A percentile compares a stretch with the other conserved stretches of the same genome.
Conservation (phyloP, 352 stramenopile species). For the Hyaloperonospora arabidopsidis region DNA sequence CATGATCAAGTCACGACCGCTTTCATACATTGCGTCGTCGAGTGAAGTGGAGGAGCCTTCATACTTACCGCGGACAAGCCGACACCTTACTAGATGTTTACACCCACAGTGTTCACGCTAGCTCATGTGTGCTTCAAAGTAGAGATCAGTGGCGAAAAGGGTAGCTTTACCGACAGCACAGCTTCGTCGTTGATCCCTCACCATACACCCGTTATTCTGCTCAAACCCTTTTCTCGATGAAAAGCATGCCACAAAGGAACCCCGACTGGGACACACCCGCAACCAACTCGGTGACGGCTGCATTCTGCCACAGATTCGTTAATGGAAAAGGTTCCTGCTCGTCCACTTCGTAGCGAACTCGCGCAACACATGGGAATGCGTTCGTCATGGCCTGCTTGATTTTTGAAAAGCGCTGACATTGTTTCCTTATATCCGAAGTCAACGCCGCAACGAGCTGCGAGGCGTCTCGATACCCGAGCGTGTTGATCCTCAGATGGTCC, state of each 20-base stretch:
- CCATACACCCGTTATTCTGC: not conserved
- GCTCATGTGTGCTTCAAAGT: too few species aligned
- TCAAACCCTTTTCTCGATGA: conserved; percentile 44
- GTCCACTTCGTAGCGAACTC: conserved; percentile 39
- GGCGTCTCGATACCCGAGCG: conserved; percentile 36
- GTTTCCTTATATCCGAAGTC: conserved; percentile 45
- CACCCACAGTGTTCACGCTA: too few species aligned
- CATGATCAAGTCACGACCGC: too few species aligned
- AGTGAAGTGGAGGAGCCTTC: too few species aligned
- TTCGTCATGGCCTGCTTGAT: conserved; percentile 44
- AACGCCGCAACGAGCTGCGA: conserved; percentile 38
- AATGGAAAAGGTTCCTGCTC: conserved; percentile 18
- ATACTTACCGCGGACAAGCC: too few species aligned
- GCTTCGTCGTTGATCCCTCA: not conserved
- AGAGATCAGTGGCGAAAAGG: not conserved
- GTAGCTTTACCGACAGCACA: not conserved
- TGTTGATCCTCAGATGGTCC: conserved; percentile 39
- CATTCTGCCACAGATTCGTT: conserved; percentile 36
- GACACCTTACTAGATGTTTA: too few species aligned
- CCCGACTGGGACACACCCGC: conserved; percentile 34
- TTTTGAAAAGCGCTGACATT: conserved; percentile 45
- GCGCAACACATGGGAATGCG: conserved; percentile 31
- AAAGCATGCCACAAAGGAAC: conserved; percentile 47
- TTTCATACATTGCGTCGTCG: too few species aligned
- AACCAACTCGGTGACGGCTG: conserved; percentile 40